Base-by-base conservation (phyloP, 2,329 filamentous ascomycete genomes). In the Fusarium pseudograminearum region DNA sequence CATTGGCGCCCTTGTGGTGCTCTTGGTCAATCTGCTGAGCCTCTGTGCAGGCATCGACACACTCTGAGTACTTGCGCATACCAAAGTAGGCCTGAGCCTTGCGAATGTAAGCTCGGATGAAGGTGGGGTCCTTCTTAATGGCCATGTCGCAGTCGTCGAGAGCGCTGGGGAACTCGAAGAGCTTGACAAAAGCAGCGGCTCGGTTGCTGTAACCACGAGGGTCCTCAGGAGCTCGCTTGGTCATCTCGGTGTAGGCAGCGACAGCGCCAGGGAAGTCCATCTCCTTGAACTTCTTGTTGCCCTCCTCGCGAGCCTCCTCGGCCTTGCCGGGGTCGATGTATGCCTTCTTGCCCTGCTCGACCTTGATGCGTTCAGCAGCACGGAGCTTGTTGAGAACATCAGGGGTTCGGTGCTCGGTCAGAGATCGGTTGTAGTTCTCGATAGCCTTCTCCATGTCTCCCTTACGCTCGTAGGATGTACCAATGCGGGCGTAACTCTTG, bases 61-160 rank as follows among this genome's bases (percentile, higher is more conserved):
- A 97, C 80, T 94, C 95, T 80, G 91, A 97, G 86, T 97, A 98
- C 81, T 99, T 95, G 80, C 96, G 93, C 96, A 99, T 99, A 75
- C 94, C 94, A 73, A 96, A 94, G 80, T 95, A 93, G 42, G 94
- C 93, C 83, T 98, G 94, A 0, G 94, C 94, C 86, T 98, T 98
- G 79, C 96, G 91, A 75, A 99, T 91, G 81, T 98, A 98, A 10
- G 96, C 96, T 59, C 95, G 90, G 82, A 98, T 95, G 81, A 99
- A 99, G 77, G 91, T 91, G 61, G 92, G 87, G 76, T 99, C 96
- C 74, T 91, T 92, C 87, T 93, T 92, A 83, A 97, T 97, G 45
- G 96, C 96, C 72, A 88, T 84, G 80, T 97, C 91, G 80, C 96
- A 98, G 83, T 99, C 97, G 50, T 94, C 89, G 40, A 99, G 90